Evolutionary conservation across 805 yeast genomes (phyloP).

Genomic region (Clavispora carvajalis): DNA sequence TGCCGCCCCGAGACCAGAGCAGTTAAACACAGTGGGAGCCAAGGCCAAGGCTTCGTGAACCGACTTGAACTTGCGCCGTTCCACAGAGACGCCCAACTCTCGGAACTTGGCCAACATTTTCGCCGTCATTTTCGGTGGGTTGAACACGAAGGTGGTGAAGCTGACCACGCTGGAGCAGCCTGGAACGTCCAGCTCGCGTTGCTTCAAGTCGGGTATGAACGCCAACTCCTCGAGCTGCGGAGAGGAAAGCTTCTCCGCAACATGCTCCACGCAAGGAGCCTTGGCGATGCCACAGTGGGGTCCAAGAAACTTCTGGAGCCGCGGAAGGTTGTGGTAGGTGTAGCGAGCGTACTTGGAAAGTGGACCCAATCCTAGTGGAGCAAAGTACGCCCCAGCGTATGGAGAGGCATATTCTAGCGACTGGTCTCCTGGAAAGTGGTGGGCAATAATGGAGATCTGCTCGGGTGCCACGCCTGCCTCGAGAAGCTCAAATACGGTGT

Average conservation of each 20-base stretch:
- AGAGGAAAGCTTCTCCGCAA: background rate
- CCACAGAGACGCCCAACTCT: constrained; percentile 1
- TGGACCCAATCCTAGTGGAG: background rate
- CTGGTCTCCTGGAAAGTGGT: constrained; percentile 4
- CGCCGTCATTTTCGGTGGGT: constrained; percentile 1
- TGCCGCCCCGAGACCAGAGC: constrained; percentile 3
- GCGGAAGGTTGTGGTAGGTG: constrained; percentile 1
- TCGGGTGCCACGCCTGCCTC: background rate
- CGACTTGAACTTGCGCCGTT: background rate
- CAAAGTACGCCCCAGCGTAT: constrained; percentile 2
- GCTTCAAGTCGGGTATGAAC: background rate
- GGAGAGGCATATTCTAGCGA: constrained; percentile 2
- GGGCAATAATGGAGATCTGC: background rate
- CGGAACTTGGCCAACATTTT: background rate
- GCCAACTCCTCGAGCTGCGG: background rate
- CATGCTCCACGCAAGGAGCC: background rate
- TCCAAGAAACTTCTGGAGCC: background rate
- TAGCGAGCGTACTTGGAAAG: background rate
- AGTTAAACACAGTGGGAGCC: constrained; percentile 1
- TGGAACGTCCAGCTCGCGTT: background rate
- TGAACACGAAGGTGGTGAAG: constrained; percentile 1
- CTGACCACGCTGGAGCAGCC: background rate
- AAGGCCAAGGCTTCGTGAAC: background rate
- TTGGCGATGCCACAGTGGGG: background rate
- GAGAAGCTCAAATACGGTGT: constrained; percentile 4